These are phyloP conservation scores for Leccinum subrobustum DNA, from an alignment of 1,284 basidiomycete species.

Conservation along the genomic window DNA sequence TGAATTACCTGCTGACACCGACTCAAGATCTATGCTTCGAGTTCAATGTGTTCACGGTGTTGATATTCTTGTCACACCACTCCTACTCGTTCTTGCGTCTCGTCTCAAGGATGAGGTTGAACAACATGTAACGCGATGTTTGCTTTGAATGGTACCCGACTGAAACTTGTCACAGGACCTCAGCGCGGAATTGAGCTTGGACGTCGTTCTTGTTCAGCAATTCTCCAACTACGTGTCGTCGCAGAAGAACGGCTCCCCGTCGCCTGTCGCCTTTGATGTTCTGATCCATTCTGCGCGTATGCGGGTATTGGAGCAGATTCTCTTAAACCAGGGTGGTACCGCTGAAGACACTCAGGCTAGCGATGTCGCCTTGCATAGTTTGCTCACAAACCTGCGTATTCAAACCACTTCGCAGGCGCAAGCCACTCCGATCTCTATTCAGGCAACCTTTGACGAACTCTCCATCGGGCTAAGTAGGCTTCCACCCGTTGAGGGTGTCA, in stretches of 20 bases:
- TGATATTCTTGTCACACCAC: conserved; percentile 44
- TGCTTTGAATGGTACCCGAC: background rate
- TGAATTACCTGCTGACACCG: background rate
- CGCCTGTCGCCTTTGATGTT: conserved; percentile 22
- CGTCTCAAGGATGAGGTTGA: conserved; percentile 44
- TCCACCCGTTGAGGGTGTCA: background rate
- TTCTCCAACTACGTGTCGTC: conserved; percentile 32
- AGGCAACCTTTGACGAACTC: conserved; percentile 20
- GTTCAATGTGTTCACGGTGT: conserved; percentile 35
- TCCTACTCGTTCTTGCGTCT: conserved; percentile 39
- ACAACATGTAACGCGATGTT: conserved; percentile 36
- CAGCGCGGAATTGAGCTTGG: conserved; percentile 48
- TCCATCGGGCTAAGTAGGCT: conserved; percentile 14
- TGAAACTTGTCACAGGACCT: conserved; percentile 33
- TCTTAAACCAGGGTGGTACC: conserved; percentile 8
- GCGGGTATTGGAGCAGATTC: conserved; percentile 28
- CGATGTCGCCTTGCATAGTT: conserved; percentile 23
- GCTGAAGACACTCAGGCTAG: conserved; percentile 6
- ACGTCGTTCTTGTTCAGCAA: conserved; percentile 40
- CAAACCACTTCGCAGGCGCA: conserved; percentile 8
- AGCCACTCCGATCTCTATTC: background rate
- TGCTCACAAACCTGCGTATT: conserved; percentile 20
- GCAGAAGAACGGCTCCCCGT: conserved; percentile 1
- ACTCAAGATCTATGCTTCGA: conserved; percentile 19
- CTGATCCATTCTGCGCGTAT: conserved; percentile 25